These are phyloP conservation scores for Casaregolazyma lundiana DNA, from an alignment of 1,139 yeast genomes.

Conservation along the genomic window DNA sequence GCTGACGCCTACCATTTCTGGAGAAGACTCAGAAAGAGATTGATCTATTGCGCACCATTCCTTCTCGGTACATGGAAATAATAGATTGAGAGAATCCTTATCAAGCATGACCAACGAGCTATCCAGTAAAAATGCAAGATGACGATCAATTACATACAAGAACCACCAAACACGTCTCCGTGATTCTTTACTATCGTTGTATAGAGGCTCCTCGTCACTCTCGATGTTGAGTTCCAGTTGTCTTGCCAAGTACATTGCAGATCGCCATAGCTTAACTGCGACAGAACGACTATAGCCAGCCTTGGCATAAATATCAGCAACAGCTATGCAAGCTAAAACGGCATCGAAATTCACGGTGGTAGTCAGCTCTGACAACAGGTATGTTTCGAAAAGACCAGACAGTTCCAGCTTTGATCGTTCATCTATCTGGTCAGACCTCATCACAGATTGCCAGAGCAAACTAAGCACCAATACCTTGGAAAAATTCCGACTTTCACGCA, in stretches of 20 bases:
- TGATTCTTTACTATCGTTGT: slow-evolving; percentile 38
- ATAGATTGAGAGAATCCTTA: slow-evolving; percentile 32
- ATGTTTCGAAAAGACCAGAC: slow-evolving; percentile 9
- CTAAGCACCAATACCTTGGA: slow-evolving; percentile 7
- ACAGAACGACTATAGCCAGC: slow-evolving; percentile 37
- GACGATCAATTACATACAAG: slow-evolving; percentile 39
- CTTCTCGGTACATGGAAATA: slow-evolving; percentile 35
- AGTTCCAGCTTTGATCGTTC: not conserved
- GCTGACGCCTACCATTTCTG: not conserved
- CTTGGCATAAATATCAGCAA: slow-evolving; percentile 39
- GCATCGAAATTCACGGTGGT: slow-evolving; percentile 36
- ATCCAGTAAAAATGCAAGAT: slow-evolving; percentile 39
- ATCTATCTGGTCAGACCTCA: slow-evolving; percentile 4
- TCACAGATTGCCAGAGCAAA: slow-evolving; percentile 8
- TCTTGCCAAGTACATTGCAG: slow-evolving; percentile 35
- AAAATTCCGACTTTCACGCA: not conserved
- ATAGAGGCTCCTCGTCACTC: slow-evolving; percentile 18
- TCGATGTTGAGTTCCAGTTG: slow-evolving; percentile 34
- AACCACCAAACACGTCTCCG: slow-evolving; percentile 43
- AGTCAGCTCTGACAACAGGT: slow-evolving; percentile 17
- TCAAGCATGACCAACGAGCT: slow-evolving; percentile 34
- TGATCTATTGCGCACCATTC: slow-evolving; percentile 30
- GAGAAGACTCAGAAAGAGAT: not conserved
- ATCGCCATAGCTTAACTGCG: slow-evolving; percentile 39
- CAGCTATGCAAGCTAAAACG: slow-evolving; percentile 36